A percentile compares a stretch with the other conserved stretches of the same genome.
Evolutionary conservation across 345 rosid genomes (phyloP).

Genomic region (Salix dunnii): DNA sequence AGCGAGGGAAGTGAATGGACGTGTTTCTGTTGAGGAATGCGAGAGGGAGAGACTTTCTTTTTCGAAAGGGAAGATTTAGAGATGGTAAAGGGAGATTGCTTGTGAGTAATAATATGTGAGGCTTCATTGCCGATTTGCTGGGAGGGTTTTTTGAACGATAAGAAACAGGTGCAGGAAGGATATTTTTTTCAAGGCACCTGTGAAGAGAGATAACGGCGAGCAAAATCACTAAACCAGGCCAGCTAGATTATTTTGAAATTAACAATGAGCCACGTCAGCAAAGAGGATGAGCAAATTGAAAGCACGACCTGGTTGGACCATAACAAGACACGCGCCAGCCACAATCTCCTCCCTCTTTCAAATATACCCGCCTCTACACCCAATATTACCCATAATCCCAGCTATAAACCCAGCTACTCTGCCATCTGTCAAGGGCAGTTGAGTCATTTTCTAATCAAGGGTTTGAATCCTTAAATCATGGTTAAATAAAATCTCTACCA

Average conservation of each 20-base stretch:
- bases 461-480: not conserved
- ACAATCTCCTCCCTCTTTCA: not conserved
- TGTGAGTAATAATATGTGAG: not conserved
- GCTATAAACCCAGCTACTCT: not conserved
- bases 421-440: not conserved
- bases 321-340: not conserved
- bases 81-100: not conserved
- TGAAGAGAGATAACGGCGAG: not conserved
- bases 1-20: conserved; percentile 7
- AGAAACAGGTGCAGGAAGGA: not conserved
- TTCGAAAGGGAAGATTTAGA: not conserved
- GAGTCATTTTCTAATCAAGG: not conserved
- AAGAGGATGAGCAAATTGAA: not conserved
- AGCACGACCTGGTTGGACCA: not conserved
- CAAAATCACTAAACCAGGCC: too few species aligned
- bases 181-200: not conserved
- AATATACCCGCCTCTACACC: not conserved
- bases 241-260: not conserved
- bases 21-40: conserved; percentile 16
- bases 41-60: conserved; percentile 1
- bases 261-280: not conserved
- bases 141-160: not conserved
- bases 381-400: not conserved
- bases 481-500: too few species aligned
- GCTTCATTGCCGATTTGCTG: not conserved